Conservation (phyloP, 164 flowering plant species). For the Buxus sempervirens region DNA sequence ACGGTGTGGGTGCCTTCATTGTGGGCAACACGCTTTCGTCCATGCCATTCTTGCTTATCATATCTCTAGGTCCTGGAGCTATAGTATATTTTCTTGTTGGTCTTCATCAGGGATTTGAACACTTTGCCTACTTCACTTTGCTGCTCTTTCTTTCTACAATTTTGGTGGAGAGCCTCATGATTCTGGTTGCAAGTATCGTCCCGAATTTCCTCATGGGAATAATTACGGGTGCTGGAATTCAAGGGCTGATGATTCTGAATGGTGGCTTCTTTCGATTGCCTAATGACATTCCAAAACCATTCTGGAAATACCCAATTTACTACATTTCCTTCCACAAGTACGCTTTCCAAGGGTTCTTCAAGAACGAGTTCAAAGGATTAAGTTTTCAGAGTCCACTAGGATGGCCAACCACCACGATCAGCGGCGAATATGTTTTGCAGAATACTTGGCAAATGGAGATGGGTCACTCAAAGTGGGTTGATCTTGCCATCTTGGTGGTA, state of each 20-base stretch:
- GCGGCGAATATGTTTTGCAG: constrained; percentile 33
- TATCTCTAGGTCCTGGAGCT: constrained; percentile 43
- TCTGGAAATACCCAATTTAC: constrained; percentile 62
- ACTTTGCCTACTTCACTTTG: constrained; percentile 36
- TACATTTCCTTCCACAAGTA: constrained; percentile 48
- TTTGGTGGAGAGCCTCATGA: constrained; percentile 66
- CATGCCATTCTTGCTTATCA: constrained; percentile 42
- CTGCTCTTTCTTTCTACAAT: constrained; percentile 32
- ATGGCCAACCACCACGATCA: constrained; percentile 19
- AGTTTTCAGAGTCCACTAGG: constrained; percentile 19
- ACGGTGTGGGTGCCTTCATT: constrained; percentile 45
- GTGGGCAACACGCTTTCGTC: constrained; percentile 59
- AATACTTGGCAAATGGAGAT: constrained; percentile 41
- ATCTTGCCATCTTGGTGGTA: constrained; percentile 43
- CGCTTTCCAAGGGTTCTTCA: constrained; percentile 43
- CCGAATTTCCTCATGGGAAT: constrained; percentile 65
- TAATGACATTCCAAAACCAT: constrained; percentile 44
- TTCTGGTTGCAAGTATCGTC: constrained; percentile 55
- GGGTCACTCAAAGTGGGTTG: constrained; percentile 52
- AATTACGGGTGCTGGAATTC: constrained; percentile 55
- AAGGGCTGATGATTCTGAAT: constrained; percentile 47
- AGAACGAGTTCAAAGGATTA: constrained; percentile 45
- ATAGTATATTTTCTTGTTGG: constrained; percentile 46
- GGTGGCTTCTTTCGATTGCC: constrained; percentile 56
- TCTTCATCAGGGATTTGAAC: constrained; percentile 32